Conservation (phyloP, 2,329 filamentous ascomycete genomes). For the Apiospora phragmitis region DNA sequence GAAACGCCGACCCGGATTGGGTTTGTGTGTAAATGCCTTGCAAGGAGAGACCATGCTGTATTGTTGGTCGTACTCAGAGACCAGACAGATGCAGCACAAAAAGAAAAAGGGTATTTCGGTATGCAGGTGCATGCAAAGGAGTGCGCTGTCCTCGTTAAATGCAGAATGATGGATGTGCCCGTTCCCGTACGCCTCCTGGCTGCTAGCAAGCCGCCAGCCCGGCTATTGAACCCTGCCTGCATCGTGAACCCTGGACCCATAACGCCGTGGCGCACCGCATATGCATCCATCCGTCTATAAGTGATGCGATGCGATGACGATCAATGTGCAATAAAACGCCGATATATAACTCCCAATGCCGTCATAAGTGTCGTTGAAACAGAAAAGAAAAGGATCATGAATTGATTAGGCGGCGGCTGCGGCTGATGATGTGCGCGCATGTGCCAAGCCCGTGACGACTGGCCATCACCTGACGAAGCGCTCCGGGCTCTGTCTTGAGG, state of each 20-base stretch:
- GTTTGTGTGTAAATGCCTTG: background rate
- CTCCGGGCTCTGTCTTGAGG: background rate
- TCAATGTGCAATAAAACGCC: slow-evolving; percentile 3
- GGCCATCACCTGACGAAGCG: background rate
- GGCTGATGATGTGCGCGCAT: background rate
- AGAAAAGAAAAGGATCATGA: background rate
- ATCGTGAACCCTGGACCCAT: slow-evolving; percentile 4
- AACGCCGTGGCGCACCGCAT: slow-evolving; percentile 5
- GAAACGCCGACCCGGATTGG: background rate
- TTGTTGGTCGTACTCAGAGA: background rate
- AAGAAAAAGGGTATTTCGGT: background rate
- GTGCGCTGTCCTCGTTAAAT: background rate
- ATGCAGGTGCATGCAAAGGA: background rate
- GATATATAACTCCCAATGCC: background rate
- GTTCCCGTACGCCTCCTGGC: background rate
- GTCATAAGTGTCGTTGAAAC: background rate
- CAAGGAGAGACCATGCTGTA: background rate
- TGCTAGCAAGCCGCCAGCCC: background rate
- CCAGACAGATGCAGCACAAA: background rate
- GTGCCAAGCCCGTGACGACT: background rate
- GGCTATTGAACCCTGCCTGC: background rate
- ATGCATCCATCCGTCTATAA: background rate
- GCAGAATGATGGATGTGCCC: background rate
- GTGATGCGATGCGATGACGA: background rate
- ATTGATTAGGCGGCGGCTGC: background rate